phyloP scores from a whole-genome alignment of 768 basidiomycete genomes.

The Tulasnella sp. region DNA sequence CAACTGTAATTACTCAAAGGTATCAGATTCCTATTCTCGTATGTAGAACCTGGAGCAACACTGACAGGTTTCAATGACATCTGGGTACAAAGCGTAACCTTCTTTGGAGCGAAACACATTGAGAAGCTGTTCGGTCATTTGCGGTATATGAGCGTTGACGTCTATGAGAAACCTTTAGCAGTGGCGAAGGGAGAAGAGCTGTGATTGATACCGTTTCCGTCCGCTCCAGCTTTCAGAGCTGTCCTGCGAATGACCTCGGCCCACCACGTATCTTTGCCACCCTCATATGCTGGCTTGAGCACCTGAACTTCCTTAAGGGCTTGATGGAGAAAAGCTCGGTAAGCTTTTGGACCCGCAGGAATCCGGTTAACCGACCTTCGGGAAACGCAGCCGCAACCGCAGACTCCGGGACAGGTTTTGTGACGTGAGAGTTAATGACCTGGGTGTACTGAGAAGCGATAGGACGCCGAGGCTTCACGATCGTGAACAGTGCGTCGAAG shows the following conservation, averaged over 20 bases:
- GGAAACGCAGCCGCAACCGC: conserved; percentile 47
- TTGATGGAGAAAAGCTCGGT: not conserved
- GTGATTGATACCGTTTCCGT: conserved; percentile 35
- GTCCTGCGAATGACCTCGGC: conserved; percentile 62
- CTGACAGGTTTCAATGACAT: conserved; percentile 38
- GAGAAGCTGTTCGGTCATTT: conserved; percentile 53
- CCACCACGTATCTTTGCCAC: conserved; percentile 50
- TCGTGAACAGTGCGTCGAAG: conserved; percentile 72
- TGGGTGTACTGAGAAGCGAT: conserved; percentile 56
- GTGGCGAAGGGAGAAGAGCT: not conserved
- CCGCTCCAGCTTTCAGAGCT: conserved; percentile 62
- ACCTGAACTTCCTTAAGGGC: conserved; percentile 41
- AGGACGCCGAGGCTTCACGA: conserved; percentile 55
- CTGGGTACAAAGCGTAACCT: conserved; percentile 54
- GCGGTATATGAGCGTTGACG: conserved; percentile 40
- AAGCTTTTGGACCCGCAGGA: not conserved
- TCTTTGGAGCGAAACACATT: conserved; percentile 54
- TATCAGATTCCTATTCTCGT: not conserved
- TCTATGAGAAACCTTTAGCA: conserved; percentile 25
- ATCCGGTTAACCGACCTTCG: conserved; percentile 13
- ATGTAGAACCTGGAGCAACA: conserved; percentile 11
- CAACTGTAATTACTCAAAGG: not conserved
- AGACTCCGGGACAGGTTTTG: conserved; percentile 38
- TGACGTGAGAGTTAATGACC: conserved; percentile 55
- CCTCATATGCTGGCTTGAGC: conserved; percentile 45